A percentile compares a stretch with the other conserved stretches of the same genome.
Conservation (phyloP, 805 yeast genomes). For the Candida hispaniensis region DNA sequence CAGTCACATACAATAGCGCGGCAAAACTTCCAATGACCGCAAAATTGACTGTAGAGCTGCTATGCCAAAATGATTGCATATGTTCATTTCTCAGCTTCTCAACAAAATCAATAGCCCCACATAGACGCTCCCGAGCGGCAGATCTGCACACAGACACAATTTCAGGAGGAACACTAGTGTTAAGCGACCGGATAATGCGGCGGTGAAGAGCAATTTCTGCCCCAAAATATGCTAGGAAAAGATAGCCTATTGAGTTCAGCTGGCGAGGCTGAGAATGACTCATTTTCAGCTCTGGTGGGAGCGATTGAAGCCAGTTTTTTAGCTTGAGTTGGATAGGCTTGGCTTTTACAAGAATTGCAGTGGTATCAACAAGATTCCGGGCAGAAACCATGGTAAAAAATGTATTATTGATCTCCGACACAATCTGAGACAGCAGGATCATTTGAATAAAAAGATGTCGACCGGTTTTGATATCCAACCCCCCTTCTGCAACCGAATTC, state of each 20-base stretch:
- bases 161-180: constrained; percentile 39
- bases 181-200: constrained; percentile 30
- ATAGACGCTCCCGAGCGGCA: constrained; percentile 73
- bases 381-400: constrained; percentile 65
- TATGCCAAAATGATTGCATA: constrained; percentile 82
- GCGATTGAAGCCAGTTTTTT: constrained; percentile 29
- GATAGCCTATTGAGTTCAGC: constrained; percentile 50
- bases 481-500: constrained; percentile 41
- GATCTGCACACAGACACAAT: constrained; percentile 59
- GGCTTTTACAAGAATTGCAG: constrained; percentile 60
- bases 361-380: constrained; percentile 45
- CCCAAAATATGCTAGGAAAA: constrained; percentile 79
- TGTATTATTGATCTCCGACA: constrained; percentile 40
- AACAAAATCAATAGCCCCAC: constrained; percentile 74
- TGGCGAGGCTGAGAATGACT: constrained; percentile 21
- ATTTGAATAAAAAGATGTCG: constrained; percentile 28
- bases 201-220: constrained; percentile 83
- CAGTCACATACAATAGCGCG: constrained; percentile 61
- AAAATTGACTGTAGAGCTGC: constrained; percentile 66
- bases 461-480: constrained; percentile 39
- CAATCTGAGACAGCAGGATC: constrained; percentile 27
- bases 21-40: constrained; percentile 84
- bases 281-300: constrained; percentile 27
- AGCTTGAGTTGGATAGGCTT: constrained; percentile 38
- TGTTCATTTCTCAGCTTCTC: constrained; percentile 70